Percentiles rank a stretch among this genome's conserved stretches.
Conservation (phyloP, 495 filamentous ascomycete species). For the Neurospora sp. region DNA sequence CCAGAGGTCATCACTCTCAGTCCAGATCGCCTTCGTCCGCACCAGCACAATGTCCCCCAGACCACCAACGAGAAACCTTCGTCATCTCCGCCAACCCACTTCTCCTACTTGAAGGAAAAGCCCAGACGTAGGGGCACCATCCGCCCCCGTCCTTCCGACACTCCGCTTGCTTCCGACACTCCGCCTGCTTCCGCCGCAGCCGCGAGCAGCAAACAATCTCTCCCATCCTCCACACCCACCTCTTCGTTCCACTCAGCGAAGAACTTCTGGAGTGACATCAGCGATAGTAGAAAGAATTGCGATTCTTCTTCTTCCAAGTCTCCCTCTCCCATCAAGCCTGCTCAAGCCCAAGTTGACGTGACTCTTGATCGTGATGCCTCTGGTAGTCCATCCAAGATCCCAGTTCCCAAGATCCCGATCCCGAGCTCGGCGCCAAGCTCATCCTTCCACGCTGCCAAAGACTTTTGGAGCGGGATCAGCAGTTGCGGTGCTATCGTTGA, state of each 20-base stretch:
- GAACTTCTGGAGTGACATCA: not conserved
- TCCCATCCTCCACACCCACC: not conserved
- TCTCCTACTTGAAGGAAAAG: not conserved
- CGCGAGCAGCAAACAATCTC: not conserved
- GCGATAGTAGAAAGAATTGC: not conserved
- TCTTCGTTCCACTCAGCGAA: not conserved
- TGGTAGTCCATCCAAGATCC: not conserved
- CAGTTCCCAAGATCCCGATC: no score
- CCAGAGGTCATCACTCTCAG: not conserved
- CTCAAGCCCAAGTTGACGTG: not conserved
- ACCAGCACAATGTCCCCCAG: not conserved
- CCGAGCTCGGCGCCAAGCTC: not conserved
- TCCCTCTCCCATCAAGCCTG: not conserved
- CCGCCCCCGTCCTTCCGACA: not conserved
- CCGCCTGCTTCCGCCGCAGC: not conserved
- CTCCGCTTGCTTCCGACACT: not conserved
- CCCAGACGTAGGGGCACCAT: not conserved
- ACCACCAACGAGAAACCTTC: not conserved
- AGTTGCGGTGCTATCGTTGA: not conserved
- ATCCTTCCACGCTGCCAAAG: not conserved
- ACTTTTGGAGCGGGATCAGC: not conserved
- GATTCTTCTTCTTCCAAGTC: not conserved
- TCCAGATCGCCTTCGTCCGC: no score
- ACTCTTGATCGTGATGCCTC: not conserved
- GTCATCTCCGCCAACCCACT: rapidly evolving